Conservation (phyloP, 2,329 filamentous ascomycete genomes). For the Atkinsonella texensis region DNA sequence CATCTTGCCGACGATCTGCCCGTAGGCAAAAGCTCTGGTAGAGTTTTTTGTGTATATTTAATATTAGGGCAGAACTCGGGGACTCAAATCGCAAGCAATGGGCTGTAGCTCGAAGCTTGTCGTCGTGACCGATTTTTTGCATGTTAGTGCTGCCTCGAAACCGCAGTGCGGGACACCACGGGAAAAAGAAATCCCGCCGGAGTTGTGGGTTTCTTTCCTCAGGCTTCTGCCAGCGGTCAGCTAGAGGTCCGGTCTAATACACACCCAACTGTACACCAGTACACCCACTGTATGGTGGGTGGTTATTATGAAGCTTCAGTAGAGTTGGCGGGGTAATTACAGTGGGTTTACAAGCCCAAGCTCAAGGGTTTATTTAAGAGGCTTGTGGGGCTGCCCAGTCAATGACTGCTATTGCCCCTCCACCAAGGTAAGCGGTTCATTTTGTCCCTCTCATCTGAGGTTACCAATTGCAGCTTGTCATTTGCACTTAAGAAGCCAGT, state of each 20-base stretch:
- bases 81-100: slow-evolving; percentile 14
- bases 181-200: slow-evolving; percentile 16
- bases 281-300: background rate
- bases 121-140: slow-evolving; percentile 20
- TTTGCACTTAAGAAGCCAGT: background rate
- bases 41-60: background rate
- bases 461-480: background rate
- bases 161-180: slow-evolving; percentile 16
- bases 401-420: background rate
- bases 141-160: slow-evolving; percentile 3
- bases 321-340: background rate
- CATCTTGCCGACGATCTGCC: slow-evolving; percentile 21
- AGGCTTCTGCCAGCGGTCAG: background rate
- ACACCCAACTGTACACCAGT: too few species aligned
- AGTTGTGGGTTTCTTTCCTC: background rate
- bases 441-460: background rate
- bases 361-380: too few species aligned
- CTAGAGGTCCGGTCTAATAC: background rate
- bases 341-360: too few species aligned
- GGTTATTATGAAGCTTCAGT: background rate
- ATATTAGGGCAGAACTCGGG: slow-evolving; percentile 4
- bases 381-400: background rate
- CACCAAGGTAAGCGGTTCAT: background rate
- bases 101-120: slow-evolving; percentile 19
- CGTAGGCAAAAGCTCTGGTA: slow-evolving; percentile 16